A percentile compares a stretch with the other conserved stretches of the same genome.
phyloP scores from a whole-genome alignment of 495 filamentous ascomycete species.

The Xylaria nigripes region DNA sequence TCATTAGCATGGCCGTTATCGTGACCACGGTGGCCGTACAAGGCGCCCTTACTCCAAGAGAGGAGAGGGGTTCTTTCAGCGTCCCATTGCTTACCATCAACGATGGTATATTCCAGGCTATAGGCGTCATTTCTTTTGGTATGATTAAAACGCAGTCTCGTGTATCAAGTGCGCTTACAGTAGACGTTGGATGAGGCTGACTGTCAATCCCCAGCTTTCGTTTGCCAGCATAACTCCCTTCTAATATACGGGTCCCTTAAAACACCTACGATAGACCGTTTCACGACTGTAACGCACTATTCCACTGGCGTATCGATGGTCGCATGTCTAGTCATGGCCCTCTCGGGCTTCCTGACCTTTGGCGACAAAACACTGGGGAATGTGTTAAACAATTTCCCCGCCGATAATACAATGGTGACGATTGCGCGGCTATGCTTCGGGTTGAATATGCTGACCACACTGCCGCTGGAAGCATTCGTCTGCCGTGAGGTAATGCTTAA shows the following conservation, averaged over 20 bases:
- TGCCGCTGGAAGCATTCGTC: conserved; percentile 93
- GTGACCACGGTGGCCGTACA: conserved; percentile 84
- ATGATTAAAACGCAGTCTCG: conserved; percentile 16
- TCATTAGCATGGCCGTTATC: conserved; percentile 87
- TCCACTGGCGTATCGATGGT: conserved; percentile 81
- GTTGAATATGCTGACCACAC: conserved; percentile 94
- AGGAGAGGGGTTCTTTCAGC: conserved; percentile 60
- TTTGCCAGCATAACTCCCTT: conserved; percentile 92
- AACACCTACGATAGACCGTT: conserved; percentile 90
- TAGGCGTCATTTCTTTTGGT: conserved; percentile 97
- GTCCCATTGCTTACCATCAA: conserved; percentile 63
- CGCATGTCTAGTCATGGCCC: conserved; percentile 80
- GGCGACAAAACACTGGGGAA: conserved; percentile 88
- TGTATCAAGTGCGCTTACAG: not conserved
- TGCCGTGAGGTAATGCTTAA: conserved; percentile 94
- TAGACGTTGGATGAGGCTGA: not conserved
- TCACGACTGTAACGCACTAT: conserved; percentile 84
- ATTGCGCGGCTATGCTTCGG: conserved; percentile 91
- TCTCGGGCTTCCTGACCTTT: conserved; percentile 86
- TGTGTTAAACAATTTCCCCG: conserved; percentile 94
- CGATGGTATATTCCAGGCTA: conserved; percentile 83
- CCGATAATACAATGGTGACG: conserved; percentile 84
- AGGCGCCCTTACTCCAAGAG: conserved; percentile 59
- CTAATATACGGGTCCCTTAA: conserved; percentile 94
- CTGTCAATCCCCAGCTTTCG: conserved; percentile 54